phyloP scores from a whole-genome alignment of 164 flowering plant genomes.

The Piper longum region DNA sequence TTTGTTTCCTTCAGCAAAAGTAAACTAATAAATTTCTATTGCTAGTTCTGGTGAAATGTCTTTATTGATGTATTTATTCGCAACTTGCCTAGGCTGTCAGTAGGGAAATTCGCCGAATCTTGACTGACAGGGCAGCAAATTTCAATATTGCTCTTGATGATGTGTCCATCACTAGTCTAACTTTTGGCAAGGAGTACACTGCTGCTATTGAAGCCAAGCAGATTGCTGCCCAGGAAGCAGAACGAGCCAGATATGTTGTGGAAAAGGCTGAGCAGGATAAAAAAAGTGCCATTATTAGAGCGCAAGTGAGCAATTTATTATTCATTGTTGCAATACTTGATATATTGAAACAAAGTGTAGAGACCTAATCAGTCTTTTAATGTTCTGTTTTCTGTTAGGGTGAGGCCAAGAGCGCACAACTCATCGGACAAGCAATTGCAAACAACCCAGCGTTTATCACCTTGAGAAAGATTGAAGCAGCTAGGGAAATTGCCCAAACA shows the following conservation, averaged over 20 bases:
- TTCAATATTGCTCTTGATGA: conserved; percentile 58
- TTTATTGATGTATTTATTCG: neutral
- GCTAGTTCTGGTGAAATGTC: neutral
- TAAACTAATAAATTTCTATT: neutral
- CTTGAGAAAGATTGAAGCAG: conserved; percentile 46
- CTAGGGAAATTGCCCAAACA: conserved; percentile 41
- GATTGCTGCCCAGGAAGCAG: conserved; percentile 69
- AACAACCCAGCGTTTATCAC: conserved; percentile 51
- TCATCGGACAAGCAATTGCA: conserved; percentile 48
- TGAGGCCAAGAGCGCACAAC: conserved; percentile 53
- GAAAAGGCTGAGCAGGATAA: conserved; percentile 74
- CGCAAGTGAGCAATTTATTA: conserved; percentile 28
- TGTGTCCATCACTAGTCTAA: conserved; percentile 53
- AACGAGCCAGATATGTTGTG: conserved; percentile 56
- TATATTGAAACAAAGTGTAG: neutral
- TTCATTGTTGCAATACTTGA: neutral
- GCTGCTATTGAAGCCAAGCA: conserved; percentile 66
- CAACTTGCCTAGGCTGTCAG: conserved; percentile 18
- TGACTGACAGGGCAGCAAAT: conserved; percentile 42
- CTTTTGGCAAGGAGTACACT: conserved; percentile 55
- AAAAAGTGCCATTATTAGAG: conserved; percentile 54
- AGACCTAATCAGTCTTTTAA: neutral
- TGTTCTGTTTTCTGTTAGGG: conserved; percentile 22
- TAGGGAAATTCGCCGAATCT: conserved; percentile 20
- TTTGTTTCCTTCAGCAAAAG: neutral